These are phyloP conservation scores for Larix kaempferi DNA, from an alignment of 75 land plant species.

Conservation along the genomic window DNA sequence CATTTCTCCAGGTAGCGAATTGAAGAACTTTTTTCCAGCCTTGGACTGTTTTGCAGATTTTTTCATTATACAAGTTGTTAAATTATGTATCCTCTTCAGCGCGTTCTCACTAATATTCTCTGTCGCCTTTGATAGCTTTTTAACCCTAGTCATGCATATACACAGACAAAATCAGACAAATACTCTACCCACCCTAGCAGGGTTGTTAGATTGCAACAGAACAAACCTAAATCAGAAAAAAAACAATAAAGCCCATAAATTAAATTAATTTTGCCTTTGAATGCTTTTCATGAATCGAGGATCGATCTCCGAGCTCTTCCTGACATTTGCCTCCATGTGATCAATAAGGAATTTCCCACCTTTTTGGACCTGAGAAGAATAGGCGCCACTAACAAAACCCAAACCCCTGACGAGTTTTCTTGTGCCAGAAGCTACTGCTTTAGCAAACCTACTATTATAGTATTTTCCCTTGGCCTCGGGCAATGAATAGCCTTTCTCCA, in stretches of 20 bases:
- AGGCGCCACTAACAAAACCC: constrained; percentile 48
- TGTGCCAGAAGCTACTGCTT: constrained; percentile 72
- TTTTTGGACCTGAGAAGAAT: constrained; percentile 32
- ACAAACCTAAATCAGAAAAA: neutral
- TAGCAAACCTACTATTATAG: constrained; percentile 64
- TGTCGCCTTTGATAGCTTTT: constrained; percentile 63
- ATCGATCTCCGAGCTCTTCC: constrained; percentile 8
- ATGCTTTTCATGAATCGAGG: constrained; percentile 30
- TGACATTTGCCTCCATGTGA: neutral
- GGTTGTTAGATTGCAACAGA: neutral
- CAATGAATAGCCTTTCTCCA: neutral
- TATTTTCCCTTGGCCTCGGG: constrained; percentile 45
- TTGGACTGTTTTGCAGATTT: constrained; percentile 47
- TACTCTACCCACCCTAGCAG: too few species aligned
- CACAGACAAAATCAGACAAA: neutral
- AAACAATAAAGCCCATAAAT: neutral
- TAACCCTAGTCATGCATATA: constrained; percentile 42
- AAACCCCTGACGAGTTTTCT: constrained; percentile 66
- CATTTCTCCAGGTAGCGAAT: constrained; percentile 66
- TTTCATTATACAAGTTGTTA: constrained; percentile 35
- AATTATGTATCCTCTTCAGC: constrained; percentile 44
- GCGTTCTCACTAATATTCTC: constrained; percentile 65
- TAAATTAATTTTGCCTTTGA: constrained; percentile 19
- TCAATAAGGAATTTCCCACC: constrained; percentile 31
- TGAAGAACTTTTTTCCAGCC: constrained; percentile 64